Conservation (phyloP, 163 green algal genomes). For the Trebouxia gelatinosa region DNA sequence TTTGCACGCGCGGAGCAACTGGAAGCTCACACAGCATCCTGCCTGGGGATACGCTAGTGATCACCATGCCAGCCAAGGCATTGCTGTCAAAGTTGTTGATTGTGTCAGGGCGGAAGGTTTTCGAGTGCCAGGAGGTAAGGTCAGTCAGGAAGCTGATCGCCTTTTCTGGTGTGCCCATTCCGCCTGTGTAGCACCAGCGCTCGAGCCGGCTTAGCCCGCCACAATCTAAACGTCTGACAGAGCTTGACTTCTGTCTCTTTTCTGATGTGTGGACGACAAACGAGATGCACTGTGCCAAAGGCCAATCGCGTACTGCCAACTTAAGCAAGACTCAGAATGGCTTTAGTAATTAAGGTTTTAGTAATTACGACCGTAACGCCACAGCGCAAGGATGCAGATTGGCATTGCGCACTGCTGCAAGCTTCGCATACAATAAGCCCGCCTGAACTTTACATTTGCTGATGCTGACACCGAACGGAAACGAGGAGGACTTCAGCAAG, state of each 20-base stretch:
- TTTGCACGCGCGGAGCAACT: slow-evolving; percentile 36
- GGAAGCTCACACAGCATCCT: slow-evolving; percentile 37
- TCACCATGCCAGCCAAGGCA: slow-evolving; percentile 31
- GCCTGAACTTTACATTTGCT: too few species aligned
- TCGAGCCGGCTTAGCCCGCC: background rate
- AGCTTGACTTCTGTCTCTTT: too few species aligned
- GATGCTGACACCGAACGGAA: too few species aligned
- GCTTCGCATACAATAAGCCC: too few species aligned
- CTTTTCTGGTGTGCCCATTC: background rate
- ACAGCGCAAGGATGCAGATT: too few species aligned
- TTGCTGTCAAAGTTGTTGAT: slow-evolving; percentile 1
- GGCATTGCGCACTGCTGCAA: too few species aligned
- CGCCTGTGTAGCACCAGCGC: background rate
- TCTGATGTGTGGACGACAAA: background rate
- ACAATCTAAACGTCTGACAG: background rate
- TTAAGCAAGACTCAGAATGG: too few species aligned
- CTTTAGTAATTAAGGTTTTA: too few species aligned
- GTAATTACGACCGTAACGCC: too few species aligned
- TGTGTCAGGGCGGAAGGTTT: background rate
- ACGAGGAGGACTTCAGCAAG: too few species aligned
- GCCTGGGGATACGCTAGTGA: slow-evolving; percentile 31
- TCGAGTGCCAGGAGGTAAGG: slow-evolving; percentile 1
- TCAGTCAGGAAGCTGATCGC: slow-evolving; percentile 23
- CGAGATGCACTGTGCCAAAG: too few species aligned
- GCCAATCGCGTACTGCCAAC: too few species aligned